Base-by-base conservation (phyloP, 2,329 filamentous ascomycete genomes). In the Talaromyces pinophilus region DNA sequence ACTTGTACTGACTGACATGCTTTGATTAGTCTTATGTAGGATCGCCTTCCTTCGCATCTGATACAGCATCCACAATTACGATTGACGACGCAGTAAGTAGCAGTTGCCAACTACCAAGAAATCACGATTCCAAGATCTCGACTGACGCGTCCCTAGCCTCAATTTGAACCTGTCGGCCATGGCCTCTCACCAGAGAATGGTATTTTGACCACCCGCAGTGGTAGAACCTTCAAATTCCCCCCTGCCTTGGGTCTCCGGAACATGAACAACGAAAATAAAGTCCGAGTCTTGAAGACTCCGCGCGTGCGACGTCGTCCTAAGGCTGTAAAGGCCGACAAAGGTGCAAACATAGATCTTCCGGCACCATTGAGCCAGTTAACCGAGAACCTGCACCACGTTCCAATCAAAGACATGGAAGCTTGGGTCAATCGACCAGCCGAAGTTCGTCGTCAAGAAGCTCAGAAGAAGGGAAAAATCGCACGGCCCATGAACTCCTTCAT, bases 401-500 rank as follows among this genome's bases (percentile, higher is more conserved):
- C 87, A 0, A 82, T 96, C 59, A 86, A 86, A 61, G 90, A 98
- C 77, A 97, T 97, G 80, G 87, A 90, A 62, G 83, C 84, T 30
- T 96, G 91, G 82, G 93, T 96, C 42, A 87, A 90, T 72, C 86
- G 94, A 61, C 82, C 90, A 10, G 79, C 82, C 1, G 88, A 92
- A 65, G 84, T 84, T 6, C 87, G 94, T 65, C 83, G 82, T 59
- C 80, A 82, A 64, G 93, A 97, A 76, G 88, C 87, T 52, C 85
- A 87, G 72, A 92, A 89, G 72, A 82, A 88, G 42, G 91, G 91
- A 30, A 93, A 93, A 76, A 86, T 98, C 71, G 92, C 94, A 73
- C 86, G 95, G 35, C 93, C 95, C 2, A 96, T 97, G 90, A 99
- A 99, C 78, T 94, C 92, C 0, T 99, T 98, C 82, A 97, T 99